Conservation (phyloP, 805 yeast genomes). For the Lachancea quebecensis region DNA sequence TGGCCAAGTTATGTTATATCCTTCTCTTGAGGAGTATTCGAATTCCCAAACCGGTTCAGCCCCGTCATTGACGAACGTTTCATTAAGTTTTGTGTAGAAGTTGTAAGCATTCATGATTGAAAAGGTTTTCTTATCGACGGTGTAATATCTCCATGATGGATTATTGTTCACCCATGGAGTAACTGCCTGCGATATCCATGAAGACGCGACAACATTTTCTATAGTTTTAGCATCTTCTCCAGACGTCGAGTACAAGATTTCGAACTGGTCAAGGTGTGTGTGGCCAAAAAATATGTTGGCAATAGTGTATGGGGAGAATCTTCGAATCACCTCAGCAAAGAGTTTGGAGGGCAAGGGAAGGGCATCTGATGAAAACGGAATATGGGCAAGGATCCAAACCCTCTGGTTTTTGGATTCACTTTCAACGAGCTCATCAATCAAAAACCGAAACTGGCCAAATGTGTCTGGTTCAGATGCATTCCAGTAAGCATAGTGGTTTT, state of each 20-base stretch:
- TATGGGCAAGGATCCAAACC: slow-evolving; percentile 70
- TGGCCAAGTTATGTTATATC: slow-evolving; percentile 53
- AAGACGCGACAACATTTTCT: slow-evolving; percentile 45
- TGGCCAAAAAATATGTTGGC: slow-evolving; percentile 68
- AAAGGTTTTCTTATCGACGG: slow-evolving; percentile 55
- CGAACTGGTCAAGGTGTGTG: slow-evolving; percentile 64
- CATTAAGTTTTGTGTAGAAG: slow-evolving; percentile 53
- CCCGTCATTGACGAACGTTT: slow-evolving; percentile 46
- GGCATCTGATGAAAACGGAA: slow-evolving; percentile 55
- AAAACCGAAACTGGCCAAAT: slow-evolving; percentile 56
- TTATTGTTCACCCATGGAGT: slow-evolving; percentile 55
- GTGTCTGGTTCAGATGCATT: slow-evolving; percentile 49
- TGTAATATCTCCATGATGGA: slow-evolving; percentile 70
- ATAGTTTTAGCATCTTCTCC: slow-evolving; percentile 37
- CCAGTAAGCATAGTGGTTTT: slow-evolving; percentile 52
- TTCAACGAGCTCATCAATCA: slow-evolving; percentile 54
- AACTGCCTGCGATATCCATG: slow-evolving; percentile 61
- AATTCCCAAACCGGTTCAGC: slow-evolving; percentile 55
- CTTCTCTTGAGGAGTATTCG: slow-evolving; percentile 59
- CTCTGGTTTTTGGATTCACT: slow-evolving; percentile 51
- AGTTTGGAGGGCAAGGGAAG: slow-evolving; percentile 55
- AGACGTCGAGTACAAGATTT: slow-evolving; percentile 46
- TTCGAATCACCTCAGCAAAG: slow-evolving; percentile 49
- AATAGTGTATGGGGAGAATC: slow-evolving; percentile 63
- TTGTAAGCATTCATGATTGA: slow-evolving; percentile 54